These are phyloP conservation scores for Vigna nakashimae DNA, from an alignment of 306 rosid genomes.

Conservation along the genomic window DNA sequence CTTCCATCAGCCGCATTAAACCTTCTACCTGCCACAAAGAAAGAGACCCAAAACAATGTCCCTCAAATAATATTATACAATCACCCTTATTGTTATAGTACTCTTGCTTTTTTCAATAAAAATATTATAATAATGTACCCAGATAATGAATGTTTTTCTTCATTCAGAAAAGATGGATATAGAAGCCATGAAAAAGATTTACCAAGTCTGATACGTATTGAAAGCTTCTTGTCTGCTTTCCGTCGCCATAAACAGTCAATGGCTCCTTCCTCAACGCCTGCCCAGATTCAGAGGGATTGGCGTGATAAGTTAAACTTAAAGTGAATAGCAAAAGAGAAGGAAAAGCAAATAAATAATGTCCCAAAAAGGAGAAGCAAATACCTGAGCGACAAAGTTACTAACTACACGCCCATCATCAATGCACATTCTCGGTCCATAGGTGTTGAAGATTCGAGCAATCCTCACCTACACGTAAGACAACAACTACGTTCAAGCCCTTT, in stretches of 20 bases:
- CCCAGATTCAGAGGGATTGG: not conserved
- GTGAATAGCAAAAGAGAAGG: too few species aligned
- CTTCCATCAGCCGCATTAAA: conserved; percentile 87
- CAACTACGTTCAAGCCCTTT: not conserved
- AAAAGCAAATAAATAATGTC: not conserved
- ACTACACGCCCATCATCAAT: conserved; percentile 92
- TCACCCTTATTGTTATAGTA: too few species aligned
- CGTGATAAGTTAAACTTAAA: not conserved
- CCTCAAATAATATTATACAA: too few species aligned
- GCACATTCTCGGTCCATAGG: conserved; percentile 95
- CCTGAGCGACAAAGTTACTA: conserved; percentile 97
- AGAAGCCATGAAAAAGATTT: not conserved
- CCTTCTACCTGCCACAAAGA: conserved; percentile 74
- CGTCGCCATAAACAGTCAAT: conserved; percentile 95
- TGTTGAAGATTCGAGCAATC: conserved; percentile 91
- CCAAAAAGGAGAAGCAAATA: conserved; percentile 21
- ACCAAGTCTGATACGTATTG: conserved; percentile 97
- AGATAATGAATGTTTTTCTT: too few species aligned
- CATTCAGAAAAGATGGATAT: not conserved
- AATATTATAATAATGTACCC: too few species aligned
- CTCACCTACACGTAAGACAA: conserved; percentile 59
- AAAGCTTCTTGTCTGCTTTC: conserved; percentile 95
- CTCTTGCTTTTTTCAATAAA: too few species aligned
- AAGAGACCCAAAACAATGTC: too few species aligned
- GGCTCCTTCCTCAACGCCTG: conserved; percentile 96